These are phyloP conservation scores for Lasiosphaeria ovina DNA, from an alignment of 495 filamentous ascomycete species.

Conservation along the genomic window DNA sequence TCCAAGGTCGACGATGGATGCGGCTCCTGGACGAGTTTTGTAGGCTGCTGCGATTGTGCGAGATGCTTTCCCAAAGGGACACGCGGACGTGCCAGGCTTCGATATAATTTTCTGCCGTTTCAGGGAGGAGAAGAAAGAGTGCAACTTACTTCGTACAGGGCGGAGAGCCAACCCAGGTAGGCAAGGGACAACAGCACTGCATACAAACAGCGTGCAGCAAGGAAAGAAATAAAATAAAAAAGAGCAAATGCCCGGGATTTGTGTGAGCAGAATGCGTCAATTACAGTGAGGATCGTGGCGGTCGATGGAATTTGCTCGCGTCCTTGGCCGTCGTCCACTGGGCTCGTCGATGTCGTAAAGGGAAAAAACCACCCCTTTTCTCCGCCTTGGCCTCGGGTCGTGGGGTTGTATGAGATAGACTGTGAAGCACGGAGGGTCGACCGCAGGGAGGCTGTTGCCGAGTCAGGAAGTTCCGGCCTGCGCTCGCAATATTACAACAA, in stretches of 20 bases:
- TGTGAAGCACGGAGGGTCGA: constrained; percentile 22
- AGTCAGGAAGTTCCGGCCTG: constrained; percentile 20
- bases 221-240: not conserved
- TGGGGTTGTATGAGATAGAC: constrained; percentile 24
- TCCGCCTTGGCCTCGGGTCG: constrained; percentile 12
- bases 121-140: constrained; percentile 10
- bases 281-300: constrained; percentile 7
- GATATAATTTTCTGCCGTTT: constrained; percentile 11
- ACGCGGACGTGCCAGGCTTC: constrained; percentile 1
- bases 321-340: too few species aligned
- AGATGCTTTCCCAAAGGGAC: not conserved
- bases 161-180: not conserved
- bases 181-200: not conserved
- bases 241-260: too few species aligned
- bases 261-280: constrained; percentile 2
- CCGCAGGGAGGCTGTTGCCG: constrained; percentile 22
- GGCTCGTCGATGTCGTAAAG: too few species aligned
- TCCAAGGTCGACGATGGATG: constrained; percentile 11
- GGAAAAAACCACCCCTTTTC: constrained; percentile 3
- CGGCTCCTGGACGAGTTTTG: constrained; percentile 13
- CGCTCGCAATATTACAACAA: not conserved
- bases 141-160: constrained; percentile 1
- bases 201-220: constrained; percentile 1
- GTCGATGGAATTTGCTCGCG: constrained; percentile 3
- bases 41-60: constrained; percentile 8